These are phyloP conservation scores for Penicillium waksmanii DNA, from an alignment of 495 filamentous ascomycete genomes.

Conservation along the genomic window DNA sequence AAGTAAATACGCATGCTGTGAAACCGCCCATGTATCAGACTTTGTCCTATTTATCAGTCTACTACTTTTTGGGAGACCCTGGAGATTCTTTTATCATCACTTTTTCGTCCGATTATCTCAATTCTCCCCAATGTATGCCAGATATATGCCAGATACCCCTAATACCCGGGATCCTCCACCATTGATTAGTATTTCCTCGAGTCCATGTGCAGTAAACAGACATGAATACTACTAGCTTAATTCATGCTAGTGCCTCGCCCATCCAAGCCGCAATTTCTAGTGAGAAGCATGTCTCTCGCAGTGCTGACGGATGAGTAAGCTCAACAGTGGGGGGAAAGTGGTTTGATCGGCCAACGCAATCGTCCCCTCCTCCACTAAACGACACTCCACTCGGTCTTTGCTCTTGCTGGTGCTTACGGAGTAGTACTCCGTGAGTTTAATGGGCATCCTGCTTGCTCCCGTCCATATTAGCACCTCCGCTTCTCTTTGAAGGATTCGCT, in stretches of 20 bases:
- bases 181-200: no score
- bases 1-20: background rate
- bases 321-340: background rate
- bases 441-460: background rate
- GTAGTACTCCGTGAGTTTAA: background rate
- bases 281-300: background rate
- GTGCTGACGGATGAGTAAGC: background rate
- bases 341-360: background rate
- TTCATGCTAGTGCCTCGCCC: background rate
- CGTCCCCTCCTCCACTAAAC: background rate
- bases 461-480: background rate
- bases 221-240: no score
- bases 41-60: background rate
- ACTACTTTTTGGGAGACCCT: background rate
- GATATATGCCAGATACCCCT: no score
- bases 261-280: background rate
- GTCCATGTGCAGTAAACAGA: no score
- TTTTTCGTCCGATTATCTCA: no score
- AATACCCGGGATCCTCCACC: no score
- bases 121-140: no score
- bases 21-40: background rate
- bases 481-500: background rate
- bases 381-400: background rate
- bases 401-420: background rate
- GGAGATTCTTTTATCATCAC: no score